Evolutionary conservation across 192 early-diverging fungal genomes (phyloP).

Genomic region (Allomyces arbusculus): DNA sequence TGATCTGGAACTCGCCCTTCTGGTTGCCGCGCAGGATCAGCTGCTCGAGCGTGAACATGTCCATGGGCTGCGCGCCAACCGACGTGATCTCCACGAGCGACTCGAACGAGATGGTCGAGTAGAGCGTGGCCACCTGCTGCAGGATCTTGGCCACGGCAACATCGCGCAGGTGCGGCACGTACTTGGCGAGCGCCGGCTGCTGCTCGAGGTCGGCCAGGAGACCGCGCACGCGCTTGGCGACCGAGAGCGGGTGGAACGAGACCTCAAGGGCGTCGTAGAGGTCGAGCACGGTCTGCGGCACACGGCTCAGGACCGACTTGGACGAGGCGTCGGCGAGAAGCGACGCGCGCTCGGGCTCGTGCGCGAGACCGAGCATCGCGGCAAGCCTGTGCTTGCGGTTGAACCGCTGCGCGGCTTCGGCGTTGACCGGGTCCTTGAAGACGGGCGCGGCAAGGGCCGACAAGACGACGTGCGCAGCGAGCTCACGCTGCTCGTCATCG

Average conservation of each 20-base stretch:
- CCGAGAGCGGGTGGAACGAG: slow-evolving; percentile 94
- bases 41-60: slow-evolving; percentile 56
- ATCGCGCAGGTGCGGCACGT: slow-evolving; percentile 81
- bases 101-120: slow-evolving; percentile 90
- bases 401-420: slow-evolving; percentile 53
- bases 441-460: slow-evolving; percentile 93
- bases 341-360: slow-evolving; percentile 66
- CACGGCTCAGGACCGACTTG: slow-evolving; percentile 66
- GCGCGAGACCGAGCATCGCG: slow-evolving; percentile 62
- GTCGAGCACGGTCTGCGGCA: slow-evolving; percentile 71
- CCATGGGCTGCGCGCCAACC: slow-evolving; percentile 64
- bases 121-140: slow-evolving; percentile 96
- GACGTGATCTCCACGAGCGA: slow-evolving; percentile 70
- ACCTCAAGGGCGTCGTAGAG: slow-evolving; percentile 93
- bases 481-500: slow-evolving; percentile 68
- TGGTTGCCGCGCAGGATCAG: slow-evolving; percentile 97
- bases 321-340: slow-evolving; percentile 77
- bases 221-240: slow-evolving; percentile 89
- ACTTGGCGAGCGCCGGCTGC: slow-evolving; percentile 61
- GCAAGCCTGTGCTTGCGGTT: slow-evolving; percentile 60
- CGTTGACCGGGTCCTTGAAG: slow-evolving; percentile 54
- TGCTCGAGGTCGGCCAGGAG: slow-evolving; percentile 42
- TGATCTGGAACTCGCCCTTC: slow-evolving; percentile 85
- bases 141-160: slow-evolving; percentile 92
- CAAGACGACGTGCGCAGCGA: slow-evolving; percentile 81